Conservation (phyloP, 164 flowering plant genomes). For the Chimonanthus praecox region DNA sequence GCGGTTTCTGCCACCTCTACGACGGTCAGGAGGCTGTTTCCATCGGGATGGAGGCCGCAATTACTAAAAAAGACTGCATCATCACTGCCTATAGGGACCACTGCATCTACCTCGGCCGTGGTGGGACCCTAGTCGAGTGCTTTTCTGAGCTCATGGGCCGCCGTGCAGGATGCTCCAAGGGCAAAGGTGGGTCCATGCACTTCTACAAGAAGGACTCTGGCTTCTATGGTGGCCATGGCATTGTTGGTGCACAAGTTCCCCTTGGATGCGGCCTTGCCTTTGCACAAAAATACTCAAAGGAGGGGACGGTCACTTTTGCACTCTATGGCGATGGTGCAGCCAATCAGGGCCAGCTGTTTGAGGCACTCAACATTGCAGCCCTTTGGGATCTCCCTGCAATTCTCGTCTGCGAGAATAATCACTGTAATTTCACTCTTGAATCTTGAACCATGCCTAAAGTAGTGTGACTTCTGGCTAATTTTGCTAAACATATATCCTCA, state of each 20-base stretch:
- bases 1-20: constrained; percentile 94
- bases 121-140: constrained; percentile 63
- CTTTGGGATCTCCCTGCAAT: constrained; percentile 93
- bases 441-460: background rate
- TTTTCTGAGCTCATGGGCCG: constrained; percentile 95
- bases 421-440: constrained; percentile 36
- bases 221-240: constrained; percentile 95
- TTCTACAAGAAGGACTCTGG: constrained; percentile 79
- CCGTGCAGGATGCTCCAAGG: constrained; percentile 66
- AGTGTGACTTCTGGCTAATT: no score
- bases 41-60: constrained; percentile 94
- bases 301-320: constrained; percentile 64
- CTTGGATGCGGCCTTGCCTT: constrained; percentile 83
- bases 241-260: constrained; percentile 96
- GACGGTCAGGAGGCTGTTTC: constrained; percentile 97
- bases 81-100: constrained; percentile 96
- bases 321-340: constrained; percentile 98
- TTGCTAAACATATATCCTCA: no score
- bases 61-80: constrained; percentile 72
- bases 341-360: constrained; percentile 96
- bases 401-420: constrained; percentile 97
- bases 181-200: constrained; percentile 99
- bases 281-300: constrained; percentile 82
- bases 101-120: constrained; percentile 76
- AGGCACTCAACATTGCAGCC: constrained; percentile 90